Conservation (phyloP, 225 moss, liverwort and hornwort genomes). For the Lunularia cruciata region DNA sequence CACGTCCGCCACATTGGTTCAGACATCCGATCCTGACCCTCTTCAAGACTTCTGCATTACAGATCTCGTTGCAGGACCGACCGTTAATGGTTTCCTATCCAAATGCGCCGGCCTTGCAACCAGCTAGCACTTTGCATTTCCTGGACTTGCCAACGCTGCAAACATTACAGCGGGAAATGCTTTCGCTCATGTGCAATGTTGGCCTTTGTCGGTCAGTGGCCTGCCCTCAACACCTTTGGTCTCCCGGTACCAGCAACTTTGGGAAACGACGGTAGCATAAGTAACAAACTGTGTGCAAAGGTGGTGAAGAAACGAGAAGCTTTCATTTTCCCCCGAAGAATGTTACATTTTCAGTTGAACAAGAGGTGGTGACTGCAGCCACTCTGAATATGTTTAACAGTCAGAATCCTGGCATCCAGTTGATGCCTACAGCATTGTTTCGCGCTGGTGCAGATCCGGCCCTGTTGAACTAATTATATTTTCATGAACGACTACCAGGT, state of each 20-base stretch:
- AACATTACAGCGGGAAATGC: neutral
- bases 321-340: neutral
- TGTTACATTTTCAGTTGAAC: conserved; percentile 7
- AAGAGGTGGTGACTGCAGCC: conserved; percentile 2
- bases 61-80: neutral
- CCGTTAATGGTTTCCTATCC: neutral
- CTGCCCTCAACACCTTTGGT: neutral
- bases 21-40: neutral
- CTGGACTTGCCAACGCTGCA: neutral
- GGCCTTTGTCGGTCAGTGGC: neutral
- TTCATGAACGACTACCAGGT: too few relatives aligned
- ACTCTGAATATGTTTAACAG: conserved; percentile 26
- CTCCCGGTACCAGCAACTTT: neutral
- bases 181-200: neutral
- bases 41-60: conserved; percentile 1
- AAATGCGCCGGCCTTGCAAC: neutral
- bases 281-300: conserved; percentile 1
- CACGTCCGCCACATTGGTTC: too few relatives aligned
- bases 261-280: neutral
- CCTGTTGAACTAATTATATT: too few relatives aligned
- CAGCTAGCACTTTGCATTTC: neutral
- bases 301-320: neutral
- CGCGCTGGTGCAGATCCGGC: conserved; percentile 3
- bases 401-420: conserved; percentile 29
- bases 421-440: conserved; percentile 15